Evolutionary conservation across 345 rosid species (phyloP).

Genomic region (Salix viminalis): DNA sequence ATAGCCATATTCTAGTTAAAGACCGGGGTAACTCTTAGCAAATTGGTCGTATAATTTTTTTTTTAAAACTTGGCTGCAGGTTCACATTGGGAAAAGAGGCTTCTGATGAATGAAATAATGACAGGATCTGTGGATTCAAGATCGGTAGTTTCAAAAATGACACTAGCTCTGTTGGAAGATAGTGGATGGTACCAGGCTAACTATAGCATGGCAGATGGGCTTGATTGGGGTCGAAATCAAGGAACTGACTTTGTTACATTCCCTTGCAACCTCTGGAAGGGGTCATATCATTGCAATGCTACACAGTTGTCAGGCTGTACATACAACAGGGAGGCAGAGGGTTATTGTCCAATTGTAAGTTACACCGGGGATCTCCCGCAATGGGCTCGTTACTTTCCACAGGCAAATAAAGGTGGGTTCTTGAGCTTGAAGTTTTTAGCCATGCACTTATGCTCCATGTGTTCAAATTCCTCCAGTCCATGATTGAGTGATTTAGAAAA

Average conservation of each 20-base stretch:
- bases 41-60: conserved; percentile 4
- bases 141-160: conserved; percentile 98
- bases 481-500: background rate
- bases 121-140: conserved; percentile 98
- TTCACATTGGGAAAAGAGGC: conserved; percentile 99
- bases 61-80: conserved; percentile 39
- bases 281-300: conserved; percentile 90
- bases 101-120: conserved; percentile 98
- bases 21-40: background rate
- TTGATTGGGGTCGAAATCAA: conserved; percentile 97
- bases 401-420: conserved; percentile 79
- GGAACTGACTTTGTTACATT: conserved; percentile 90
- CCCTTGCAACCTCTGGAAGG: conserved; percentile 96
- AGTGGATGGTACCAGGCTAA: conserved; percentile 99
- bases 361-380: conserved; percentile 89
- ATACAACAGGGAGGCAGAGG: conserved; percentile 98
- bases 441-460: background rate
- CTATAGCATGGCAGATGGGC: conserved; percentile 94
- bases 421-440: background rate
- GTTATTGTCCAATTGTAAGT: conserved; percentile 94
- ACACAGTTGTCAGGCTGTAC: conserved; percentile 95
- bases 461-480: background rate
- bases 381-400: conserved; percentile 98
- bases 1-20: background rate
- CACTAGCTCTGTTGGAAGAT: conserved; percentile 89